A percentile compares a stretch with the other conserved stretches of the same genome.
Evolutionary conservation across 2,329 filamentous ascomycete genomes (phyloP).

Genomic region (Cladosporium sp.): DNA sequence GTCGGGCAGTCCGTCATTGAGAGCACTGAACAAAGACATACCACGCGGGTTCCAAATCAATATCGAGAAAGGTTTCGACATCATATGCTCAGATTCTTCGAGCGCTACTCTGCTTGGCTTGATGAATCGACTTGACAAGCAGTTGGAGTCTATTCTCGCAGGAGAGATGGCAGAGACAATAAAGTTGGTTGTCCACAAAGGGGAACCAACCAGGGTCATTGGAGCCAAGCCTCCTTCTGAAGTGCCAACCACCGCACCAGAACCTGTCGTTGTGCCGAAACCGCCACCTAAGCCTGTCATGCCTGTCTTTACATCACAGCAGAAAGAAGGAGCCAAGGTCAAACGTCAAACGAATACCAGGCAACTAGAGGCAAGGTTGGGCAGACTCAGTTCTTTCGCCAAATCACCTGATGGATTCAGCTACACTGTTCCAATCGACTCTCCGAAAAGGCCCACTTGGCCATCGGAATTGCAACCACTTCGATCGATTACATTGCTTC

Average conservation of each 20-base stretch:
- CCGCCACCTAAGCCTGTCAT: conserved; percentile 37
- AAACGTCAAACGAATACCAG: conserved; percentile 62
- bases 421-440: conserved; percentile 68
- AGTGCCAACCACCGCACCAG: not conserved
- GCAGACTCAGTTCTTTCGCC: conserved; percentile 61
- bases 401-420: conserved; percentile 66
- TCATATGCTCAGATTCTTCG: conserved; percentile 53
- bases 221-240: not conserved
- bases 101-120: conserved; percentile 60
- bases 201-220: not conserved
- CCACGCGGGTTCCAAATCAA: conserved; percentile 70
- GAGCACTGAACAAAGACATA: conserved; percentile 66
- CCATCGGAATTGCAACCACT: conserved; percentile 58
- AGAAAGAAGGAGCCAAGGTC: conserved; percentile 60
- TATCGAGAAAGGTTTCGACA: conserved; percentile 69
- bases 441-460: conserved; percentile 57
- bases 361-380: conserved; percentile 72
- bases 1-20: conserved; percentile 52
- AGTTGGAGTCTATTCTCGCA: conserved; percentile 65
- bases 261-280: not conserved
- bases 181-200: conserved; percentile 58
- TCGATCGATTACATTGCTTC: conserved; percentile 62
- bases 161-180: conserved; percentile 68
- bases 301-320: conserved; percentile 51
- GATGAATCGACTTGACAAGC: conserved; percentile 67